These are phyloP conservation scores for Populus tomentosa DNA, from an alignment of 441 rosid genomes.

Conservation along the genomic window DNA sequence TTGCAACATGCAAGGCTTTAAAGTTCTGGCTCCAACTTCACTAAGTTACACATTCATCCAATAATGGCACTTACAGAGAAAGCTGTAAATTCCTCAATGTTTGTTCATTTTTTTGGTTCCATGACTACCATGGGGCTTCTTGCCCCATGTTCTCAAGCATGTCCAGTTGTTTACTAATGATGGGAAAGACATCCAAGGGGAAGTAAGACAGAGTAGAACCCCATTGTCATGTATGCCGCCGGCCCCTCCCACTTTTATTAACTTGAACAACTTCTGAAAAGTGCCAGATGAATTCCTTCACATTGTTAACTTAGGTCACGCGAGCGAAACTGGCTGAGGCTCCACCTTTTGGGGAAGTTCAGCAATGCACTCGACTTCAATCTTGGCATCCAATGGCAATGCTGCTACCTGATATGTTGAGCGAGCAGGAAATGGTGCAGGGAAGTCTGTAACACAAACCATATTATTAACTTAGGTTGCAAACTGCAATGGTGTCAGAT, in stretches of 20 bases:
- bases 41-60: not conserved
- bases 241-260: not conserved
- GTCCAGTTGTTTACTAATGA: not conserved
- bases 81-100: not conserved
- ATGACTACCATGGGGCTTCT: not conserved
- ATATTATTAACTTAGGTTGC: not conserved
- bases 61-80: not conserved
- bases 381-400: conserved; percentile 75
- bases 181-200: not conserved
- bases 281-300: not conserved
- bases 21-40: no score
- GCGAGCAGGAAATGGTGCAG: conserved; percentile 82
- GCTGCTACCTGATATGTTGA: conserved; percentile 95
- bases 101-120: not conserved
- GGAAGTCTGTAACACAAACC: conserved; percentile 59
- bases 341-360: conserved; percentile 22
- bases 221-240: not conserved
- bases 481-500: not conserved
- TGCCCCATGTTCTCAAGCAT: not conserved
- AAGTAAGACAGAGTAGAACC: not conserved
- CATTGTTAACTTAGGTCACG: not conserved
- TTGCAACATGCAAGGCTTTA: not conserved
- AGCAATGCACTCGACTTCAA: conserved; percentile 95
- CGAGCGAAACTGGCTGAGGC: not conserved
- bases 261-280: not conserved